Base-by-base conservation (phyloP, 1,284 basidiomycete species). In the Cryptococcus sp. region DNA sequence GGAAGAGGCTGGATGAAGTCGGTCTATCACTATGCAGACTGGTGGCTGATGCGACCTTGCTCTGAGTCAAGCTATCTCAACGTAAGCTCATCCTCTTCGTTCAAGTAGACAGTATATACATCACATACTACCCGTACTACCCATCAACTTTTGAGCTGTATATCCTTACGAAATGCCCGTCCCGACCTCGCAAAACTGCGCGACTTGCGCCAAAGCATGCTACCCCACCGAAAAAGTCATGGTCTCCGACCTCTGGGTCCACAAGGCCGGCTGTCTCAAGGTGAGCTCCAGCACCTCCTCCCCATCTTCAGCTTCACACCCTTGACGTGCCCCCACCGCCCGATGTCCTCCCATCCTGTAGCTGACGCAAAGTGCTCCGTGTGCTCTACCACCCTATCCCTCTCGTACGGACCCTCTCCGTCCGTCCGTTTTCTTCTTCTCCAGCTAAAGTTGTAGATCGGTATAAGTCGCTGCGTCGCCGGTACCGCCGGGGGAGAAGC, bases 201-300 rank as follows among this genome's bases (percentile, higher is more conserved):
- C 48, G 25, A 47, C 51, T 16, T 52, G 54, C 45, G 23, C 37
- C 31, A 49, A 52, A 23, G 34, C 48, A 12, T 53, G 52, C 45
- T 59, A 59, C 23, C 57, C 54, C 9, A 56, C 53, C 21, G 57
- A 59, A 26, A 56, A 55, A 28, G 47, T 56, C 18, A 41, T 47
- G 31, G 43, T 59, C 23, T 47, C 43, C 2, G 52, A 56, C 35
- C 39, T 56, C 21, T 59, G 57, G 54, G 35, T 59, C 3, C 57
- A 59, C 34, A 48, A 39, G 33, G 39, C 43, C 3, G 48, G 45
- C 3, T 59, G 57, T 48, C 50, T 59, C 24, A 56, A 56, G 50
- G 54, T 58, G 21, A 9, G 4, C 4, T 23, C 4, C n/a, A n/a
- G n/a, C n/a, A n/a, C n/a, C n/a, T n/a, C n/a, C n/a, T n/a, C n/a